Percentiles rank a stretch among this genome's conserved stretches.
Conservation (phyloP, 2,329 filamentous ascomycete genomes). For the Chalara sp. region DNA sequence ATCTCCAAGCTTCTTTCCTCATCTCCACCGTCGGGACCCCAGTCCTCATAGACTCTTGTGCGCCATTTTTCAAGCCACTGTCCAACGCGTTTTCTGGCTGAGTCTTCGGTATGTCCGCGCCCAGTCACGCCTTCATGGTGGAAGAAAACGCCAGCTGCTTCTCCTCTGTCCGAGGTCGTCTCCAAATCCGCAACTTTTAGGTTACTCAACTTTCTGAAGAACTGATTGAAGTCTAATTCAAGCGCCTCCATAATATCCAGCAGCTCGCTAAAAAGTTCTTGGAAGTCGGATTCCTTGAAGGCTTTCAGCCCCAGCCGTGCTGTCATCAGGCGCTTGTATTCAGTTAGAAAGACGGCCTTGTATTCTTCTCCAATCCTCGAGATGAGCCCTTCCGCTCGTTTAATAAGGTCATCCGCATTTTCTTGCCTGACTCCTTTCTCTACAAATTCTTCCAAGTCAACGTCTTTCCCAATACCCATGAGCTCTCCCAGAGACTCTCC, state of each 20-base stretch:
- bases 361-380: conserved; percentile 78
- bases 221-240: conserved; percentile 89
- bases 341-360: conserved; percentile 76
- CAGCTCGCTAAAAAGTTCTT: conserved; percentile 71
- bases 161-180: conserved; percentile 54
- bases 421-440: conserved; percentile 64
- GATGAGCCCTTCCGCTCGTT: conserved; percentile 79
- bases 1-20: conserved; percentile 62
- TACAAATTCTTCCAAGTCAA: conserved; percentile 68
- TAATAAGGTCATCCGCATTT: conserved; percentile 63
- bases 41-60: conserved; percentile 66
- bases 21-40: conserved; percentile 53
- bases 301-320: conserved; percentile 68
- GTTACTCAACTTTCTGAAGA: conserved; percentile 73
- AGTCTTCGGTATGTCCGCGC: conserved; percentile 49
- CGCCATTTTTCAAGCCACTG: conserved; percentile 81
- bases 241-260: conserved; percentile 75
- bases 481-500: conserved; percentile 84
- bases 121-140: conserved; percentile 63
- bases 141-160: conserved; percentile 71
- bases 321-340: conserved; percentile 84
- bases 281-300: conserved; percentile 67
- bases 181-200: conserved; percentile 57
- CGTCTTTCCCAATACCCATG: conserved; percentile 65
- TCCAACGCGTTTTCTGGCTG: conserved; percentile 59